Conservation (phyloP, 352 stramenopile species). For the Blastocystis sp. region DNA sequence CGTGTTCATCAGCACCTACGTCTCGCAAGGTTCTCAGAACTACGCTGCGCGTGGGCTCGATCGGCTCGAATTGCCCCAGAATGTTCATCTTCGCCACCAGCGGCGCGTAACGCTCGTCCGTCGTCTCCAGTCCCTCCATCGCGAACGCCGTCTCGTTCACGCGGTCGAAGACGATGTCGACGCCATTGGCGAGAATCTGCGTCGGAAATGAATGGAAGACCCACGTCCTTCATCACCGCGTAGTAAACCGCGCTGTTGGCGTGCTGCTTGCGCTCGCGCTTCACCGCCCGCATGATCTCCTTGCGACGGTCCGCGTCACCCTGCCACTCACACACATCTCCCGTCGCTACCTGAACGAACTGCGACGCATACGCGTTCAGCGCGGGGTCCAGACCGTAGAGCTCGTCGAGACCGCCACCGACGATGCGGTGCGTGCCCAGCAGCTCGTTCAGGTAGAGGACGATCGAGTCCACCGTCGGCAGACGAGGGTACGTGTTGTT, state of each 20-base stretch:
- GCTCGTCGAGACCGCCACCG: conserved; percentile 25
- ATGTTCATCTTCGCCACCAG: conserved; percentile 6
- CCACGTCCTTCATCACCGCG: conserved; percentile 29
- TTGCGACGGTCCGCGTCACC: not conserved
- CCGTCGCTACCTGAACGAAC: not conserved
- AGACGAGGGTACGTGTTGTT: conserved; percentile 16
- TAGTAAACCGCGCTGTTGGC: conserved; percentile 40
- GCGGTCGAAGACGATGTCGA: conserved; percentile 1
- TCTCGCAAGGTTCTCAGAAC: not conserved
- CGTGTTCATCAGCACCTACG: conserved; percentile 2
- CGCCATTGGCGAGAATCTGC: conserved; percentile 17
- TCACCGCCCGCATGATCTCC: conserved; percentile 11
- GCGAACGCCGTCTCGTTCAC: not conserved
- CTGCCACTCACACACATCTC: not conserved
- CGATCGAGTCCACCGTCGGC: not conserved
- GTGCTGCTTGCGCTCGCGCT: not conserved
- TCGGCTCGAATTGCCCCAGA: not conserved
- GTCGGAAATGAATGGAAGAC: not conserved
- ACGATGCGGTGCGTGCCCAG: not conserved
- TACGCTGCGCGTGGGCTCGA: conserved; percentile 19
- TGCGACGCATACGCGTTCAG: not conserved
- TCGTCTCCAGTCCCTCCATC: not conserved
- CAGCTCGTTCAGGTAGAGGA: conserved; percentile 22
- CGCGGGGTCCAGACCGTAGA: not conserved
- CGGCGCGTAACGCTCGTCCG: not conserved